A percentile compares a stretch with the other conserved stretches of the same genome.
These are phyloP conservation scores for Dendrothele bispora DNA, from an alignment of 768 basidiomycete genomes.

Conservation along the genomic window DNA sequence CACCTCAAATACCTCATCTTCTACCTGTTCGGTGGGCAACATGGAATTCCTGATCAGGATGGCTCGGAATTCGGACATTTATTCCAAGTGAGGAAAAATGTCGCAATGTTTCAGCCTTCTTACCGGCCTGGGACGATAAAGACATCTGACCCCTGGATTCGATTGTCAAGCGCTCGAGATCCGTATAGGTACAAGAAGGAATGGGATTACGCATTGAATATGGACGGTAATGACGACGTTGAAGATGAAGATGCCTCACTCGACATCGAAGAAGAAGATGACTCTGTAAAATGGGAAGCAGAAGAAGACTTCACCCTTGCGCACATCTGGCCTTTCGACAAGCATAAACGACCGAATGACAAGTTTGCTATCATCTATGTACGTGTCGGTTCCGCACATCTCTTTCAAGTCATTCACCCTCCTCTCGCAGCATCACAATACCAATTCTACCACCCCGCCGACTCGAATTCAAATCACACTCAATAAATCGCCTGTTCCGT, in stretches of 20 bases:
- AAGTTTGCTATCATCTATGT: slow-evolving; percentile 64
- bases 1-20: slow-evolving; percentile 63
- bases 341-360: slow-evolving; percentile 30
- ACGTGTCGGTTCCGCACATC: slow-evolving; percentile 22
- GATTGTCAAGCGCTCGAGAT: slow-evolving; percentile 53
- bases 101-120: slow-evolving; percentile 38
- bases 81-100: slow-evolving; percentile 58
- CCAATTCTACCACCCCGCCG: slow-evolving; percentile 19
- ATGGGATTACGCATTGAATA: slow-evolving; percentile 25
- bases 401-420: not conserved
- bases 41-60: slow-evolving; percentile 9
- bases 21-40: slow-evolving; percentile 51
- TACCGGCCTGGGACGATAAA: slow-evolving; percentile 55
- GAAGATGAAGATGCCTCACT: slow-evolving; percentile 40
- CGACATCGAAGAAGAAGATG: slow-evolving; percentile 29
- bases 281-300: slow-evolving; percentile 62
- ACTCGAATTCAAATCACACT: slow-evolving; percentile 65
- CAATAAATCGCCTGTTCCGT: slow-evolving; percentile 50
- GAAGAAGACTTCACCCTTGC: slow-evolving; percentile 65
- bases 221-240: slow-evolving; percentile 25
- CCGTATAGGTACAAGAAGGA: slow-evolving; percentile 46
- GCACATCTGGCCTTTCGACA: slow-evolving; percentile 48
- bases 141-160: slow-evolving; percentile 44
- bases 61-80: slow-evolving; percentile 45
- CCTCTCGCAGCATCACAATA: not conserved